Evolutionary conservation across 495 filamentous ascomycete species (phyloP).

Genomic region (Cairneyella variabilis): DNA sequence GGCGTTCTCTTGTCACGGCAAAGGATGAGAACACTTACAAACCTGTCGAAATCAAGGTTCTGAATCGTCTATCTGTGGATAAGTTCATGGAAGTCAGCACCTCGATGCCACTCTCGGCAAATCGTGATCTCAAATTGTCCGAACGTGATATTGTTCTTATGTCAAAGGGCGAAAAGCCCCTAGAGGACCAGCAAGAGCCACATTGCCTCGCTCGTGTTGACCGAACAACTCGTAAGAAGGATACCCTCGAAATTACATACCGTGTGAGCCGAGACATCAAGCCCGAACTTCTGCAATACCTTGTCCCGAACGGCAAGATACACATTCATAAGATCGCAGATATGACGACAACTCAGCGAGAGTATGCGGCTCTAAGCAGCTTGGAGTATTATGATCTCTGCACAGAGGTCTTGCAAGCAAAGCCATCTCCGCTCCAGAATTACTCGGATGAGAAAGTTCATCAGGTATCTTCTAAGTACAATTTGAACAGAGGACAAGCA

Average conservation of each 20-base stretch:
- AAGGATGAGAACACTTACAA: conserved; percentile 81
- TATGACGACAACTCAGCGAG: conserved; percentile 87
- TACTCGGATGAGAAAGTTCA: conserved; percentile 70
- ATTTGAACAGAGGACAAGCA: conserved; percentile 85
- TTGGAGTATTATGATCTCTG: conserved; percentile 94
- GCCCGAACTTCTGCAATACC: conserved; percentile 39
- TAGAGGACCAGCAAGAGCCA: conserved; percentile 54
- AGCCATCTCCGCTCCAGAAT: conserved; percentile 79
- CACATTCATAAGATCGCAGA: conserved; percentile 78
- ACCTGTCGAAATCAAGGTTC: conserved; percentile 77
- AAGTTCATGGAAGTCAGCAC: conserved; percentile 88
- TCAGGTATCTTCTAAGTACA: conserved; percentile 66
- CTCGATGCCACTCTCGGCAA: conserved; percentile 61
- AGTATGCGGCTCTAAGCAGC: conserved; percentile 86
- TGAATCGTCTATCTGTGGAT: conserved; percentile 84
- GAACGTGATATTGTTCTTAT: conserved; percentile 90
- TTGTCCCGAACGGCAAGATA: conserved; percentile 59
- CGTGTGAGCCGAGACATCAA: conserved; percentile 61
- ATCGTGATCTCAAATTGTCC: conserved; percentile 64
- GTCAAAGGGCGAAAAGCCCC: conserved; percentile 65
- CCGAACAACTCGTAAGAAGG: conserved; percentile 74
- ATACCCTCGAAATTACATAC: conserved; percentile 76
- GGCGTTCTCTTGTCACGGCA: conserved; percentile 86
- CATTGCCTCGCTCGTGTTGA: conserved; percentile 85
- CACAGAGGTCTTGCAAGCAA: conserved; percentile 81